Evolutionary conservation across 495 filamentous ascomycete genomes (phyloP), one percentile per base, ranked within the genome.

Genomic region (Hyaloscypha hepaticicola): DNA sequence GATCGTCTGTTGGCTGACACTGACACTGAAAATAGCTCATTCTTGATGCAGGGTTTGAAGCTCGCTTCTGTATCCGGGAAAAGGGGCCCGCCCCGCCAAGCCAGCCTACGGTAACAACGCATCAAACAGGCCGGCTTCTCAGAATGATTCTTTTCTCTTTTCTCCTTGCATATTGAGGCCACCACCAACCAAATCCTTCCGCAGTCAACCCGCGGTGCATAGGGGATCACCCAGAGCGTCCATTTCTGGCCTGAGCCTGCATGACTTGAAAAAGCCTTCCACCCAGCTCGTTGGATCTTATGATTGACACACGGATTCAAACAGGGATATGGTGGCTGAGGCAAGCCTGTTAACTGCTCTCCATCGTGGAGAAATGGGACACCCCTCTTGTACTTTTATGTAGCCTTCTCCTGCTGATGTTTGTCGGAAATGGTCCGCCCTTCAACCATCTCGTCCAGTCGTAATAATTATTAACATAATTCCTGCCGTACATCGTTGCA

Each of bases 231-330:
- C 38, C 38, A 45, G 19, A 45, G 38, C 9, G 38, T 45, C 38
- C 38, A 16, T 45, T 45, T 45, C 38, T 45, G 38, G 38, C 11
- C 12, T 16, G 38, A 45, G 4, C 38, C 14, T 45, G 38, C 38
- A 45, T 45, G 38, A n/a, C 19, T 45, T 45, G 6, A 45, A 45
- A 45, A 45, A 0, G 38, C 38, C 38, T 19, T 45, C 16, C 38
- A 45, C 6, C 9, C 38, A 45, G 11, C 38, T 16, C 19, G 38
- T 45, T 45, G 38, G 38, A 45, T 45, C 38, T 45, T 33, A 45
- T 58, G 56, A 58, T 58, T 58, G 56, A 58, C 56, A 48, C 56
- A 45, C 45, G 56, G 56, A 41, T 58, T 5, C 19, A 58, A 45
- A 11, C 25, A 58, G 11, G 56, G 56, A 38, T 29, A 58, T 21